Conservation (phyloP, 2,329 filamentous ascomycete genomes). For the Periconia sp. region DNA sequence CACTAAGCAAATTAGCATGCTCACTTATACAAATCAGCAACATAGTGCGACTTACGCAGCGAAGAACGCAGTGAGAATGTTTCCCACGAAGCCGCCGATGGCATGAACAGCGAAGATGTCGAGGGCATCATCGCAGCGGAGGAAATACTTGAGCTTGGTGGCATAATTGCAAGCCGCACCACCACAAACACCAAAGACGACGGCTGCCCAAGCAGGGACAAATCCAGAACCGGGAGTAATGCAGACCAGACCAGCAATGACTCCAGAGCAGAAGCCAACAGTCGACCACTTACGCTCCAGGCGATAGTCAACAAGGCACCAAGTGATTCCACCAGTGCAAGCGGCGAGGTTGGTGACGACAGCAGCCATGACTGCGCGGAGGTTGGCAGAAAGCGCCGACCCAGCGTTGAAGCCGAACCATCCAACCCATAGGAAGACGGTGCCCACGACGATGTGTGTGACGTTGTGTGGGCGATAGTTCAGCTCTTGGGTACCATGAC, state of each 20-base stretch:
- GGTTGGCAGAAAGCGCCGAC: constrained; percentile 78
- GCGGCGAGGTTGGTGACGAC: constrained; percentile 86
- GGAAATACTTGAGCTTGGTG: constrained; percentile 86
- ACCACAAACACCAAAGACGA: constrained; percentile 78
- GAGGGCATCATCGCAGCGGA: constrained; percentile 81
- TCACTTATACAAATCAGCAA: not conserved
- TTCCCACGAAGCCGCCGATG: constrained; percentile 64
- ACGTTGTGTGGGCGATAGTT: constrained; percentile 95
- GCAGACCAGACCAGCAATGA: constrained; percentile 83
- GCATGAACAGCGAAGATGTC: constrained; percentile 73
- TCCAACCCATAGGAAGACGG: constrained; percentile 92
- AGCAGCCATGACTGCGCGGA: constrained; percentile 85
- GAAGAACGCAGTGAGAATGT: constrained; percentile 72
- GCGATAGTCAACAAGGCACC: constrained; percentile 88
- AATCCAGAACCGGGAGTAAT: constrained; percentile 89
- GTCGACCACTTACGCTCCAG: constrained; percentile 92
- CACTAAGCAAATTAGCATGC: constrained; percentile 46
- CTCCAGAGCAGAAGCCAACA: constrained; percentile 90
- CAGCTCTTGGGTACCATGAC: constrained; percentile 84
- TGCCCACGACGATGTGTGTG: constrained; percentile 89
- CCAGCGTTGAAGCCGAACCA: constrained; percentile 97
- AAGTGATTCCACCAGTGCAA: constrained; percentile 83
- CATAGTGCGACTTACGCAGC: constrained; percentile 63
- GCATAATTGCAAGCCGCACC: constrained; percentile 85
- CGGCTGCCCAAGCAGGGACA: constrained; percentile 83